phyloP scores from a whole-genome alignment of 2,329 filamentous ascomycete species.

The Fusarium sp. region DNA sequence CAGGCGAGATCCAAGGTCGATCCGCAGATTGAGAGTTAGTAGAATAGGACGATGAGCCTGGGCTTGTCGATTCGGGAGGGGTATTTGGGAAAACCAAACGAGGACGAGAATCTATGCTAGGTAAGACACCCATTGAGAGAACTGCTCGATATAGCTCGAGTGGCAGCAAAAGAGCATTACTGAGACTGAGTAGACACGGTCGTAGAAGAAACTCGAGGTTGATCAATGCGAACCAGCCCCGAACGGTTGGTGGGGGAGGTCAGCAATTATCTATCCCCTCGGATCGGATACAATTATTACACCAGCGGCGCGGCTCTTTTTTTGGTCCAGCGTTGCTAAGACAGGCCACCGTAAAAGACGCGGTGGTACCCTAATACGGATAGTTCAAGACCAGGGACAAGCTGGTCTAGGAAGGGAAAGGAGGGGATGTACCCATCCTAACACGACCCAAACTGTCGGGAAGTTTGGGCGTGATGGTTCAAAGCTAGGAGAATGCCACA shows the following conservation, averaged over 20 bases:
- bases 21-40: conserved; percentile 61
- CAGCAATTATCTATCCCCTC: conserved; percentile 47
- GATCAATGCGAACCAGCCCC: conserved; percentile 34
- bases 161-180: conserved; percentile 45
- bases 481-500: conserved; percentile 33
- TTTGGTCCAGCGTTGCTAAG: conserved; percentile 43
- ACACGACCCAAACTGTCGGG: conserved; percentile 51
- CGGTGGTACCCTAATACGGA: conserved; percentile 47
- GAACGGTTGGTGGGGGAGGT: conserved; percentile 38
- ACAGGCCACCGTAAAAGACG: conserved; percentile 48
- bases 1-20: conserved; percentile 59
- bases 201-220: conserved; percentile 33
- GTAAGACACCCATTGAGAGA: conserved; percentile 69
- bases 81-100: conserved; percentile 66
- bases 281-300: conserved; percentile 46
- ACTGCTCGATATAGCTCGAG: conserved; percentile 50
- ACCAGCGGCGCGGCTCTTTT: conserved; percentile 47
- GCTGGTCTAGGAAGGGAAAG: conserved; percentile 45
- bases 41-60: conserved; percentile 63
- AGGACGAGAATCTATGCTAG: conserved; percentile 64
- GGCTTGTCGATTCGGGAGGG: conserved; percentile 67
- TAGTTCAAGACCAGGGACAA: conserved; percentile 47
- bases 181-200: conserved; percentile 31
- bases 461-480: conserved; percentile 42
- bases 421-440: conserved; percentile 49